Percentiles rank a stretch among this genome's conserved stretches.
These are phyloP conservation scores for Pichia manshurica DNA, from an alignment of 805 yeast genomes.

Conservation along the genomic window DNA sequence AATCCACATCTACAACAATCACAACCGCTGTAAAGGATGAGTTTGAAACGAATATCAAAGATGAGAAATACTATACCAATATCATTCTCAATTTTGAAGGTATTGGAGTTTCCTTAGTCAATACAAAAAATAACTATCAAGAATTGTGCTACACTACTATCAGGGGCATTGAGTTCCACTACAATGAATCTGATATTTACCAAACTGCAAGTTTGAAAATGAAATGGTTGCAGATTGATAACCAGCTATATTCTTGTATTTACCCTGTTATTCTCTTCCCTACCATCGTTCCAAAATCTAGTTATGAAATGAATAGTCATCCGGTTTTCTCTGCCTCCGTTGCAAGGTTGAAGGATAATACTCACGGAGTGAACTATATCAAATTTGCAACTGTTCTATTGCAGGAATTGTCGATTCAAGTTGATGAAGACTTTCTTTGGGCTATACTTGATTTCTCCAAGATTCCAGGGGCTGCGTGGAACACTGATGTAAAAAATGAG, in stretches of 20 bases:
- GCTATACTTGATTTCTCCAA: slow-evolving; percentile 76
- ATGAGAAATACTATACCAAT: slow-evolving; percentile 47
- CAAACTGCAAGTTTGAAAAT: slow-evolving; percentile 74
- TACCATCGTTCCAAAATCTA: slow-evolving; percentile 77
- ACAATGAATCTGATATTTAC: slow-evolving; percentile 77
- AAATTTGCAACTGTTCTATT: slow-evolving; percentile 85
- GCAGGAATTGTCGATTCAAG: slow-evolving; percentile 87
- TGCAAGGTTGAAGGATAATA: slow-evolving; percentile 78
- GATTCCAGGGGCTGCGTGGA: slow-evolving; percentile 80
- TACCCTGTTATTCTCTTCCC: slow-evolving; percentile 90
- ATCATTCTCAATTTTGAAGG: slow-evolving; percentile 71
- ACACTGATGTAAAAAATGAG: slow-evolving; percentile 30
- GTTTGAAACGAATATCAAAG: slow-evolving; percentile 51
- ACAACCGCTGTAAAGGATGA: slow-evolving; percentile 29
- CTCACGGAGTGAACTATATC: slow-evolving; percentile 84
- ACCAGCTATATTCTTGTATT: slow-evolving; percentile 80
- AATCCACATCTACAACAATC: slow-evolving; percentile 26
- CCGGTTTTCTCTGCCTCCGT: slow-evolving; percentile 87
- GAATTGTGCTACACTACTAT: slow-evolving; percentile 83
- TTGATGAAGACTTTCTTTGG: slow-evolving; percentile 88
- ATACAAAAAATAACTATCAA: slow-evolving; percentile 43
- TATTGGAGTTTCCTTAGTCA: slow-evolving; percentile 79
- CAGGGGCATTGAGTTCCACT: slow-evolving; percentile 73
- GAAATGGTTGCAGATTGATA: slow-evolving; percentile 94
- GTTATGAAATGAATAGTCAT: slow-evolving; percentile 77